Evolutionary conservation across 1,284 basidiomycete genomes (phyloP), one percentile per base, ranked within the genome.

Genomic region (Melampsora americana): DNA sequence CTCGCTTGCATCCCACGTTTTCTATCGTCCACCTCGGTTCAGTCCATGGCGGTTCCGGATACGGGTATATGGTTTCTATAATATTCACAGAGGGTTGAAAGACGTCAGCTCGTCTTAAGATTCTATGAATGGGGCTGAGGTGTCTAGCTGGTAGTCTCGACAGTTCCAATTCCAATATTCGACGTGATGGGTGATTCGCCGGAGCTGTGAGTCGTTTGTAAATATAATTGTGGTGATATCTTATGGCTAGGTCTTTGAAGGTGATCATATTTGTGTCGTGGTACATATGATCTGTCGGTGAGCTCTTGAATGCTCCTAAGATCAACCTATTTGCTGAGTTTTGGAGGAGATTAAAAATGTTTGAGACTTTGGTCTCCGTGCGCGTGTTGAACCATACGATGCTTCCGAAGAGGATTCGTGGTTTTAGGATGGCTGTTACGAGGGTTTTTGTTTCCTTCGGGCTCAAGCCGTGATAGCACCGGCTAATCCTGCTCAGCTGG

Each of bases 391-490:
- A 73, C 70, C 70, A 73, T 2, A 73, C 50, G 9, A 42, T 46
- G 6, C 20, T 50, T 23, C 71, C 71, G 59, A 66, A 74, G 5
- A 59, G 44, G 44, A 67, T 35, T 26, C 65, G 39, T 1, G 71
- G 50, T 20, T 35, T 42, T 4, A 74, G n/a, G 7, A 74, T 62
- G n/a, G 48, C 9, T 35, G 35, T 35, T 20, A 74, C 32, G 0
- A 74, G 46, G 1, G 35, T 14, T 0, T 48, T 61, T 16, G 39
- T 62, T 14, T 65, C 69, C 9, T 46, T 61, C 12, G 61, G 42
- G 1, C 28, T 50, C n/a, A 64, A 28, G 0, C 69, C 69, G 42
- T 59, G 62, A 1, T 2, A 20, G 1, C 39, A 28, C 18, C 18
- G 30, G 16, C 48, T 35, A 1, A 71, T 64, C 9, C 6, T 28